Percentiles rank a stretch among this genome's conserved stretches.
Evolutionary conservation across 83 land plant species (phyloP).

Genomic region (Larix sibirica): DNA sequence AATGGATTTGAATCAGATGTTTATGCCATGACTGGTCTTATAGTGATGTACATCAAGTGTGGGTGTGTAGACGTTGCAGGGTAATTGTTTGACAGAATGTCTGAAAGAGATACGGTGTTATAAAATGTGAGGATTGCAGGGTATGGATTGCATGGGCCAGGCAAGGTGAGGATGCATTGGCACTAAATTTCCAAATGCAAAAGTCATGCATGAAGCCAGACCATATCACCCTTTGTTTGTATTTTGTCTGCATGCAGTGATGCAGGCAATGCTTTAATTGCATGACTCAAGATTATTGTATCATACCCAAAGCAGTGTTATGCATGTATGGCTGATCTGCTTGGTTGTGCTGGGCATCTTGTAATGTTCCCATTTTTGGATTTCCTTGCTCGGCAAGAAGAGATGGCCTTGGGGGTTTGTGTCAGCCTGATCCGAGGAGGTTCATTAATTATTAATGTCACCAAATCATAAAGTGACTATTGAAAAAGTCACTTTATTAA

Average conservation of each 20-base stretch:
- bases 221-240: background rate
- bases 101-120: background rate
- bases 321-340: slow-evolving; percentile 12
- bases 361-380: too few relatives aligned
- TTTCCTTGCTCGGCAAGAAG: too few relatives aligned
- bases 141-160: background rate
- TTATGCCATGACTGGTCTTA: background rate
- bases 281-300: slow-evolving; percentile 9
- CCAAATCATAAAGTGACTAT: too few relatives aligned
- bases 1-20: background rate
- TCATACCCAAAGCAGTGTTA: background rate
- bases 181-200: background rate
- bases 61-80: background rate
- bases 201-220: background rate
- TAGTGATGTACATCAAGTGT: background rate
- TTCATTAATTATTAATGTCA: too few relatives aligned
- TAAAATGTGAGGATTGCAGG: background rate
- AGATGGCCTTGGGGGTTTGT: too few relatives aligned
- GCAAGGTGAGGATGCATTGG: background rate
- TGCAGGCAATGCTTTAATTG: slow-evolving; percentile 6
- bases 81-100: background rate
- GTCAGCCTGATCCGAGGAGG: too few relatives aligned
- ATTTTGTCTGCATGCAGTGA: slow-evolving; percentile 6
- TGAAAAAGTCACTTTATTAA: too few relatives aligned
- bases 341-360: slow-evolving; percentile 16